phyloP scores from a whole-genome alignment of 805 yeast genomes.

The Starmerella vaccinii region DNA sequence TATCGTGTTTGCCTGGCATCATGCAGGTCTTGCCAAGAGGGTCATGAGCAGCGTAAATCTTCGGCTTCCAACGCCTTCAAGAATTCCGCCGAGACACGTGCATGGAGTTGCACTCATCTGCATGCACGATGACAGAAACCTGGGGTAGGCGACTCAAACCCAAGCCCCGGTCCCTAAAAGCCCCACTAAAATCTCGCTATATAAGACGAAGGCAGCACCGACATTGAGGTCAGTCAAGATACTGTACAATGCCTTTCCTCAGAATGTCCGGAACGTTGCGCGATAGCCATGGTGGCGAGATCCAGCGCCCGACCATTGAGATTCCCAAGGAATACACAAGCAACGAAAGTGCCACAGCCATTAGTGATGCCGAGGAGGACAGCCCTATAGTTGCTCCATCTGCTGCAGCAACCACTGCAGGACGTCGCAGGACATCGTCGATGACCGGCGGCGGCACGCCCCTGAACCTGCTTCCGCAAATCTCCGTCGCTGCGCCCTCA shows the following conservation, averaged over 20 bases:
- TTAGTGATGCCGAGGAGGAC: constrained; percentile 4
- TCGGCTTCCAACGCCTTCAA: not conserved
- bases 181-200: not conserved
- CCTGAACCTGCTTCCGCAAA: constrained; percentile 14
- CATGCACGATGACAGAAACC: constrained; percentile 6
- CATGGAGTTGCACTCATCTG: not conserved
- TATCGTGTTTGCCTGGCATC: too few relatives aligned
- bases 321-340: constrained; percentile 2
- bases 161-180: not conserved
- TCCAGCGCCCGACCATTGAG: constrained; percentile 14
- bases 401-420: not conserved
- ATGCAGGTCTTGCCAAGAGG: not conserved
- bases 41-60: too few relatives aligned
- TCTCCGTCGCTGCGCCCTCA: not conserved
- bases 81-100: not conserved
- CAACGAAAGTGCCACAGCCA: not conserved
- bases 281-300: constrained; percentile 19
- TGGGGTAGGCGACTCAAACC: constrained; percentile 1
- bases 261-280: constrained; percentile 16
- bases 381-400: not conserved
- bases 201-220: not conserved
- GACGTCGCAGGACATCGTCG: constrained; percentile 21
- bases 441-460: constrained; percentile 24
- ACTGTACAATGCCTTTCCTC: constrained; percentile 14
- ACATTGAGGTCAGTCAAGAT: not conserved